A percentile compares a stretch with the other conserved stretches of the same genome.
Conservation (phyloP, 495 filamentous ascomycete genomes). For the Hypoxylon subgilvum region DNA sequence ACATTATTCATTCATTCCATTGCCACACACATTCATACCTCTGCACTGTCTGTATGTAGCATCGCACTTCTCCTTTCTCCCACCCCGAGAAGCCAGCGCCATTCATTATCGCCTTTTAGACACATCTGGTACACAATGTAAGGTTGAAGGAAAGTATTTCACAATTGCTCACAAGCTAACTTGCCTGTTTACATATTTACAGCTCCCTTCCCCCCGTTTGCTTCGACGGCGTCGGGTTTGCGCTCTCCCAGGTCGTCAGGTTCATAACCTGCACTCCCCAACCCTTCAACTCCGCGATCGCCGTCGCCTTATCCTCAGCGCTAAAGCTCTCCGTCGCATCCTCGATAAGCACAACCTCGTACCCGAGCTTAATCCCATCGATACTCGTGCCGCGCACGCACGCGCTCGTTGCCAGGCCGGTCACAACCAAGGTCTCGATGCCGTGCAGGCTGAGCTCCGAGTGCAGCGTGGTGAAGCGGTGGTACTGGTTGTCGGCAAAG, state of each 20-base stretch:
- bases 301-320: slow-evolving; percentile 28
- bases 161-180: too few species aligned
- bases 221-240: slow-evolving; percentile 20
- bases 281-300: slow-evolving; percentile 34
- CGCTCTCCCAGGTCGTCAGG: slow-evolving; percentile 35
- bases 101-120: too few species aligned
- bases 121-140: too few species aligned
- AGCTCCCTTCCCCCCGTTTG: slow-evolving; percentile 7
- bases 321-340: slow-evolving; percentile 38
- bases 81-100: too few species aligned
- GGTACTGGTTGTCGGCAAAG: slow-evolving; percentile 44
- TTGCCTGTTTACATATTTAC: not conserved
- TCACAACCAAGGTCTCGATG: slow-evolving; percentile 38
- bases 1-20: not conserved
- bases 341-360: slow-evolving; percentile 39
- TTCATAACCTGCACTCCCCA: slow-evolving; percentile 42
- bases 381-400: slow-evolving; percentile 44
- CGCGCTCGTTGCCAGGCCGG: slow-evolving; percentile 40
- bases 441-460: slow-evolving; percentile 35
- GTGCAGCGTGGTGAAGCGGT: slow-evolving; percentile 42
- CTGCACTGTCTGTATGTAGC: too few species aligned
- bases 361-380: slow-evolving; percentile 40
- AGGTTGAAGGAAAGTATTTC: too few species aligned
- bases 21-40: not conserved
- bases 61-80: not conserved